Base-by-base conservation (phyloP, 306 rosid species). In the Cucurbita maxima region DNA sequence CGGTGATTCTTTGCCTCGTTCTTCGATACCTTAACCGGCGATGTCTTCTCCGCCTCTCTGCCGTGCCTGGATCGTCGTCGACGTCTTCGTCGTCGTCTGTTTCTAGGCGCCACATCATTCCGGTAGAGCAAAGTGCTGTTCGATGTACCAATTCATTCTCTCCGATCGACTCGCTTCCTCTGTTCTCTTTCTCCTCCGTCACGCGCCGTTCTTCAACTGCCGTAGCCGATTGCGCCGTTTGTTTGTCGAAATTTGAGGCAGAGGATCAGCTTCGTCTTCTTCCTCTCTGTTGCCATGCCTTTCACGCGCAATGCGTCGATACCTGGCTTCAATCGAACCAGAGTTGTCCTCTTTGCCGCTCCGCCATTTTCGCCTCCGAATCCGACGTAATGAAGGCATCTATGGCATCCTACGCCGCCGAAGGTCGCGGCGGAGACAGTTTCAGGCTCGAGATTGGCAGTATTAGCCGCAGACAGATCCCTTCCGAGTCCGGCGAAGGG, bases 401-500 rank as follows among this genome's bases (percentile, higher is more conserved):
- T 0, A 48, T 75, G 58, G 60, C 37, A 61, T 75, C 78, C 72
- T 75, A 50, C 60, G 41, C 60, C 5, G 61, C 59, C 8, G 72
- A 48, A 51, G 51, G 71, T 19, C 78, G 78, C 22, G 4, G 6
- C 22, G 78, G 78, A 36, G 78, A 62, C 56, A 75, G 78, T 62
- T 75, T 75, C 12, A 44, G 78, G 34, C 78, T 75, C 10, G 78
- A 75, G 62, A 75, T 75, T 37, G 78, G 78, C 14, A 75, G 61
- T 25, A 22, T 75, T 3, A 75, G 72, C 51, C 78, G 78, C 38
- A n/a, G 78, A 19, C 71, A 75, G 30, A 51, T 53, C 4, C 61
- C 45, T 11, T 34, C 78, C 51, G 78, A 62, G 5, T 75, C 98
- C 1, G 95, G 83, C 55, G 73, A 60, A 36, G 62, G 47, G 18